Conservation (phyloP, 2,329 filamentous ascomycete genomes). For the Cladobotryum protrusum region DNA sequence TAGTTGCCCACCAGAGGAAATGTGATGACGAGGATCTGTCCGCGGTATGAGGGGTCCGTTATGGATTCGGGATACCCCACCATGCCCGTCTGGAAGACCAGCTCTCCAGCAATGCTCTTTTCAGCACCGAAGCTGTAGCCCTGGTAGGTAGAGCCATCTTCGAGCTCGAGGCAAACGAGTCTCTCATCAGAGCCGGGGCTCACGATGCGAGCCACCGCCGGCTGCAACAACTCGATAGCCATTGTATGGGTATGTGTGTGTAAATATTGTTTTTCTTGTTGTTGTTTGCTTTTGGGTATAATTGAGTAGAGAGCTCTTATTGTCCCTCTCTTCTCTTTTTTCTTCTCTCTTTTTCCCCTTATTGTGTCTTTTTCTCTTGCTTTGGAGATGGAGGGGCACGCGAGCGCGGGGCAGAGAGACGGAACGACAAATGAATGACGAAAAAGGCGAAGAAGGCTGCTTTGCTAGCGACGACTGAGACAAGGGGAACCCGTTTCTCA, state of each 20-base stretch:
- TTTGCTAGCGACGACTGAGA: constrained; percentile 28
- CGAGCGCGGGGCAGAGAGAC: constrained; percentile 24
- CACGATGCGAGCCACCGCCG: constrained; percentile 56
- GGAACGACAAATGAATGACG: constrained; percentile 15
- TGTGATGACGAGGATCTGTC: constrained; percentile 93
- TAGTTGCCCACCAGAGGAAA: constrained; percentile 97
- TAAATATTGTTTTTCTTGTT: background rate
- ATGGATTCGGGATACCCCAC: constrained; percentile 95
- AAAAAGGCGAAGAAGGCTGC: constrained; percentile 18
- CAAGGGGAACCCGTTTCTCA: constrained; percentile 31
- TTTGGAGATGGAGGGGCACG: constrained; percentile 7
- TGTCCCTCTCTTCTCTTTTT: background rate
- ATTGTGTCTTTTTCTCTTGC: background rate
- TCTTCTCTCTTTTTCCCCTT: constrained; percentile 3
- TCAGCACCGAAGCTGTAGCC: constrained; percentile 94
- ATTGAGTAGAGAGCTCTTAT: too few species aligned
- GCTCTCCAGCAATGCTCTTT: constrained; percentile 90
- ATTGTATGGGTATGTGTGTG: constrained; percentile 25
- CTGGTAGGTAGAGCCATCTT: constrained; percentile 86
- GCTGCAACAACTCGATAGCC: constrained; percentile 36
- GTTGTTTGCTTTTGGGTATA: background rate
- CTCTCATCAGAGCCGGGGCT: constrained; percentile 46
- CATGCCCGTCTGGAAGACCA: constrained; percentile 99
- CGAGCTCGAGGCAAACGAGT: constrained; percentile 80
- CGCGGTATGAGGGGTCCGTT: constrained; percentile 80